Evolutionary conservation across 495 filamentous ascomycete species (phyloP), one percentile per base, ranked within the genome.

Genomic region (Lasiosphaeria hispida): DNA sequence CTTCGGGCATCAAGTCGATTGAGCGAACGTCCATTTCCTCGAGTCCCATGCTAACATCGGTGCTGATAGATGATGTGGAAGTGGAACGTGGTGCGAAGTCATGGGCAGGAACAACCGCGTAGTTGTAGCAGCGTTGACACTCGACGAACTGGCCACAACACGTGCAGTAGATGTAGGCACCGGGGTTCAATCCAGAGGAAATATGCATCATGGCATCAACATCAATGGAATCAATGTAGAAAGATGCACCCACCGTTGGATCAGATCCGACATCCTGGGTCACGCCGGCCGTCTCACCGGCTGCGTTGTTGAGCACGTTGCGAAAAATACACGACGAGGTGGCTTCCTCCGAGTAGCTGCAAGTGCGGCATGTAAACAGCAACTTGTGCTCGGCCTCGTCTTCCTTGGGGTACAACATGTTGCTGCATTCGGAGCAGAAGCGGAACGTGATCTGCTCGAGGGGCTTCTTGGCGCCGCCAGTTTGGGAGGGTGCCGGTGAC

Each of bases 351-450:
- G 85, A 88, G 72, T 87, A 94, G 66, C 88, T 86, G 78, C 94
- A 99, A 40, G 90, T 96, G 53, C 92, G 89, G 78, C 94, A 99
- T 14, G 75, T 76, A 62, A 81, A 81, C 59, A 78, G 71, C 36
- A 82, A 73, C 68, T 75, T 76, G 69, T 75, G 78, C 9, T 71
- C 69, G 47, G 77, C 71, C 51, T 80, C 79, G 71, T 96, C 91
- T 78, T 99, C 94, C 72, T 93, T 92, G 11, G 94, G 94, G 72
- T 97, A 97, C 51, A 99, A 80, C 84, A 99, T 88, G 81, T 99
- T 99, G 64, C 90, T 94, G 75, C 94, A 98, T 80, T 98, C 94
- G 56, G 89, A 87, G 77, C 94, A 98, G 83, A 98, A 98, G 58
- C 88, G 86, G 78, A 97, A 97, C 36, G 90, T 88, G 68, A 96